phyloP scores from a whole-genome alignment of 2,329 filamentous ascomycete species.

The Fusarium setosum region DNA sequence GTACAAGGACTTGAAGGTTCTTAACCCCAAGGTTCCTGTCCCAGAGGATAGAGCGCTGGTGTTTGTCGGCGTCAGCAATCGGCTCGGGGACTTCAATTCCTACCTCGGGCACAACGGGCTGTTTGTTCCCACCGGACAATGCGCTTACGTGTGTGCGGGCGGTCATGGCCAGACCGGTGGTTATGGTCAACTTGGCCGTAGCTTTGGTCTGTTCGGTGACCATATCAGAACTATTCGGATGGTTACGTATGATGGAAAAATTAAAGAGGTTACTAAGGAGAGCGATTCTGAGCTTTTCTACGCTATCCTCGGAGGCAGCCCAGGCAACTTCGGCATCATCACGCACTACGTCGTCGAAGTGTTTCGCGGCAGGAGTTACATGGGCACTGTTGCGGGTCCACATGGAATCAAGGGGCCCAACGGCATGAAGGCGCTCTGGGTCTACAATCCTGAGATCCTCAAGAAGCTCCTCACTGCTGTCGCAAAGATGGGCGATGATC shows the following conservation, averaged over 20 bases:
- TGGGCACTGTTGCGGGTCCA: conserved; percentile 40
- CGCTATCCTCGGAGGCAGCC: conserved; percentile 67
- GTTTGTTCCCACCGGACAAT: conserved; percentile 60
- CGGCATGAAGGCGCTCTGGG: conserved; percentile 53
- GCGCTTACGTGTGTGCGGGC: conserved; percentile 57
- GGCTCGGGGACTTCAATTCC: conserved; percentile 54
- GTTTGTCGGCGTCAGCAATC: conserved; percentile 54
- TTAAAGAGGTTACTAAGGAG: conserved; percentile 58
- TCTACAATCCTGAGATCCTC: conserved; percentile 53
- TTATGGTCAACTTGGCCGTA: conserved; percentile 58
- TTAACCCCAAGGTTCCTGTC: conserved; percentile 28
- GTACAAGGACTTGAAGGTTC: conserved; percentile 44
- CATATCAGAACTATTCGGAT: conserved; percentile 61
- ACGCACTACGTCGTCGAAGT: conserved; percentile 62
- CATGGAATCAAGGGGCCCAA: conserved; percentile 32
- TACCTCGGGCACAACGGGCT: conserved; percentile 53
- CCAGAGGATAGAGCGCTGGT: conserved; percentile 49
- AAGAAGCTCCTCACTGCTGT: conserved; percentile 52
- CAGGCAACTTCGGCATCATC: conserved; percentile 68
- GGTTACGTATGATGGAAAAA: conserved; percentile 57
- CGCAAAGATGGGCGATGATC: conserved; percentile 57
- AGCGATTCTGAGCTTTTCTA: conserved; percentile 69
- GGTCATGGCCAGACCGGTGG: conserved; percentile 61
- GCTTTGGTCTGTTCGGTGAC: conserved; percentile 66
- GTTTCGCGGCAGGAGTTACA: conserved; percentile 50